Evolutionary conservation across 2,329 filamentous ascomycete genomes (phyloP), one percentile per base, ranked within the genome.

Genomic region (Pyricularia grisea): DNA sequence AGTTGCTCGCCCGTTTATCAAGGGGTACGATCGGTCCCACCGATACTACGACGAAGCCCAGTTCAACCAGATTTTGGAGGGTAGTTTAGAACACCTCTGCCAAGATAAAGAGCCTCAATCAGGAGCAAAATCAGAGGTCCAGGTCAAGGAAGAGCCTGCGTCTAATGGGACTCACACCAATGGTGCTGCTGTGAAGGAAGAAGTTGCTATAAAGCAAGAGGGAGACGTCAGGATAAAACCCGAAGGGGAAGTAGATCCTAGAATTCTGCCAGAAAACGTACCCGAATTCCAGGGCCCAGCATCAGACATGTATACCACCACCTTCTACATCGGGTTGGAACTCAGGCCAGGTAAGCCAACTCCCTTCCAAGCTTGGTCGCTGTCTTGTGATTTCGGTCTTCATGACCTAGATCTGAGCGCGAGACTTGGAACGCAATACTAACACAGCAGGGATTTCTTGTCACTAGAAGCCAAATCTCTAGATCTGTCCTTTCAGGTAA

Each of bases 291-390:
- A 67, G 2, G 67, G 72, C n/a, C 67, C 69, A n/a, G 69, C 75
- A 61, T 73, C 78, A 63, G 82, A 83, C 69, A 81, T 98, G 31
- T 97, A 92, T 77, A 98, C 94, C 0, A 93, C 93, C 28, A 97
- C 94, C 1, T 94, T 94, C 78, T 99, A 98, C 77, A 93, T 99
- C 75, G 95, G 95, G 50, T 84, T 98, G 66, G 91, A 94, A 74
- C 81, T 97, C 69, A 84, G 85, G 55, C 86, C 90, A 82, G 90
- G 92, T 93, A 84, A 77, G 87, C 81, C 36, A 25, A 31, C 67
- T 50, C 5, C 42, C 20, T 55, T 20, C 4, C 42, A 55, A 20
- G 6, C 9, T 7, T 10, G 7, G 20, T n/a, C 42, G 3, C 20
- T 20, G 1, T 20, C 20, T 55, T 55, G 6, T 5, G 42, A n/a